phyloP scores from a whole-genome alignment of 805 yeast genomes.

The Candida broadrunensis region DNA sequence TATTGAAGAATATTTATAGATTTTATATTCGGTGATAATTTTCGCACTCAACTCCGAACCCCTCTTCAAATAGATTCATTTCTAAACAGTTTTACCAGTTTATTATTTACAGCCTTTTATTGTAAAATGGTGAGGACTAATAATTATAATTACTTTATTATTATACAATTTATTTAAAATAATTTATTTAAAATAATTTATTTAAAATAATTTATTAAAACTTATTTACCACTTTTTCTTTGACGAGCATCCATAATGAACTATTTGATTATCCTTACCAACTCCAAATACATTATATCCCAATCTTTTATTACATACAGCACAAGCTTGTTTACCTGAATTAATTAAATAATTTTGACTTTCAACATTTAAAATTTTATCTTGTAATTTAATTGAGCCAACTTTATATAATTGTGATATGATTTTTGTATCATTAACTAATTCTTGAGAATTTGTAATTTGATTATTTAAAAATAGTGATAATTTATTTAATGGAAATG shows the following conservation, averaged over 20 bases:
- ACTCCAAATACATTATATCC: slow-evolving; percentile 54
- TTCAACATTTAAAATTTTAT: slow-evolving; percentile 37
- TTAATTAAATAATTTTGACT: slow-evolving; percentile 35
- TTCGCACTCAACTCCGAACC: too few species aligned
- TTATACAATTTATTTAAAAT: too few species aligned
- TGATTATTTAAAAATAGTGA: slow-evolving; percentile 43
- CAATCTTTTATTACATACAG: slow-evolving; percentile 54
- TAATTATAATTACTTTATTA: too few species aligned
- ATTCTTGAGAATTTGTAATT: slow-evolving; percentile 38
- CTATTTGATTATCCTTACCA: slow-evolving; percentile 41
- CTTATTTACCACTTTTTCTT: not conserved
- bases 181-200: too few species aligned
- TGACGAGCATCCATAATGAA: slow-evolving; percentile 56
- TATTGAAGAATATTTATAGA: too few species aligned
- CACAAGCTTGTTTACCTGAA: slow-evolving; percentile 46
- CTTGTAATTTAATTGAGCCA: slow-evolving; percentile 46
- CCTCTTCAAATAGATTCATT: too few species aligned
- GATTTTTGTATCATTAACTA: slow-evolving; percentile 38
- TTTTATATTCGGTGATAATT: too few species aligned
- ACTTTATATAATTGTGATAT: slow-evolving; percentile 52
- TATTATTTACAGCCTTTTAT: too few species aligned
- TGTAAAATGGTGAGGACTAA: too few species aligned
- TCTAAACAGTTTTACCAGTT: too few species aligned
- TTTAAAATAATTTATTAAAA: too few species aligned
- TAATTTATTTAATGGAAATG: slow-evolving; percentile 45